Evolutionary conservation across 441 rosid genomes (phyloP).

Genomic region (Melastoma candidum): DNA sequence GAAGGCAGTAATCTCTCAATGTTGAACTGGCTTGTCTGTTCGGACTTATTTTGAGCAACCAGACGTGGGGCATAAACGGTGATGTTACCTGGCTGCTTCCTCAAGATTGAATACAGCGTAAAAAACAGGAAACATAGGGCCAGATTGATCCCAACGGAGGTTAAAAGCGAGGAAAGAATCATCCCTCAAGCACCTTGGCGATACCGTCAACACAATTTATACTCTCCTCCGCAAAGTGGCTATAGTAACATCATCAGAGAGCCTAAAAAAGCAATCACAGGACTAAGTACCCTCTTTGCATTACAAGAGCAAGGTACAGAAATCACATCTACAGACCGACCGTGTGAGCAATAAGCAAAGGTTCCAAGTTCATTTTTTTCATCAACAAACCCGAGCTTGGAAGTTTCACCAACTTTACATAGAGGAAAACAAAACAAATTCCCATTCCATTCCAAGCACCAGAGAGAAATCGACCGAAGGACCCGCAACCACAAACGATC

Average conservation of each 20-base stretch:
- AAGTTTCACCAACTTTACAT: no score
- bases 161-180: conserved; percentile 80
- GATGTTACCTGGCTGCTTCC: conserved; percentile 70
- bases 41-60: conserved; percentile 29
- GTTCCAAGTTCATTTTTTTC: no score
- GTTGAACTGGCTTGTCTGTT: conserved; percentile 28
- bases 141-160: conserved; percentile 89
- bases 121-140: conserved; percentile 73
- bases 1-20: conserved; percentile 36
- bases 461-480: no score
- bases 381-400: no score
- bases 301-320: neutral
- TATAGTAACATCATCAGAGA: no score
- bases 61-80: conserved; percentile 64
- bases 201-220: no score
- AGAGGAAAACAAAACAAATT: no score
- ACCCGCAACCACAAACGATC: no score
- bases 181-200: conserved; percentile 20
- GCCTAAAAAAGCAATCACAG: neutral
- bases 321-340: neutral
- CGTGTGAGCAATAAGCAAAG: neutral
- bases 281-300: neutral
- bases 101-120: conserved; percentile 60
- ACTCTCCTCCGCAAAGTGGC: no score
- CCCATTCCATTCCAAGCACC: no score